A percentile compares a stretch with the other conserved stretches of the same genome.
Conservation (phyloP, 495 filamentous ascomycete genomes). For the Xylaria longipes region DNA sequence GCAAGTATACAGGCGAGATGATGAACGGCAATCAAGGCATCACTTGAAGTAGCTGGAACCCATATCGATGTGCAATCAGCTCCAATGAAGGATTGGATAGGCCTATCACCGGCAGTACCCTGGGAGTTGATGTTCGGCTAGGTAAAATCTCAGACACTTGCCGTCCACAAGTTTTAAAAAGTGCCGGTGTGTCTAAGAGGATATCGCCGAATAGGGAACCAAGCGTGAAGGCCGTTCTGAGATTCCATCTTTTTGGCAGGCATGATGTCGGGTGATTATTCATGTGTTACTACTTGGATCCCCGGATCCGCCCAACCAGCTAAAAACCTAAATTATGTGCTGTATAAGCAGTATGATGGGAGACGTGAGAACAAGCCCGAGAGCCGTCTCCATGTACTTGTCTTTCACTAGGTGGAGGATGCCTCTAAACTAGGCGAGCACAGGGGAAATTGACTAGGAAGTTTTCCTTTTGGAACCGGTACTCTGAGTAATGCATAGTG, state of each 20-base stretch:
- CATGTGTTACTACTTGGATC: neutral
- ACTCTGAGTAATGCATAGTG: slow-evolving; percentile 42
- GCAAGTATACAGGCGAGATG: slow-evolving; percentile 52
- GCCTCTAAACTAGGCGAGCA: slow-evolving; percentile 30
- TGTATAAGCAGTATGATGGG: neutral
- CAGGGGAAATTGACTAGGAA: slow-evolving; percentile 36
- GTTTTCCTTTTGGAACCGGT: slow-evolving; percentile 41
- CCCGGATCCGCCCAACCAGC: neutral
- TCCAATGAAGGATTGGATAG: slow-evolving; percentile 37
- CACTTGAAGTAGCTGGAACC: slow-evolving; percentile 49
- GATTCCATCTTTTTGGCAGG: slow-evolving; percentile 44
- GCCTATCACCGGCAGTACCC: slow-evolving; percentile 17
- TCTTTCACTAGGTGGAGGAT: slow-evolving; percentile 8
- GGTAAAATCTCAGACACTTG: slow-evolving; percentile 36
- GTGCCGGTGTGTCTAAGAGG: slow-evolving; percentile 24
- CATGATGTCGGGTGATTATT: slow-evolving; percentile 40
- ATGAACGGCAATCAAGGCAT: slow-evolving; percentile 39
- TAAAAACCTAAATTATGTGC: neutral
- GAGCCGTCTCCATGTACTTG: slow-evolving; percentile 46
- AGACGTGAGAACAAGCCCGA: slow-evolving; percentile 36
- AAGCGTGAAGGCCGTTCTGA: slow-evolving; percentile 38
- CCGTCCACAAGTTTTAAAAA: slow-evolving; percentile 38
- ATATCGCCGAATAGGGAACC: slow-evolving; percentile 39
- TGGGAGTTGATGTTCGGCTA: slow-evolving; percentile 23
- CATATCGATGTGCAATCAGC: slow-evolving; percentile 42